phyloP scores from a whole-genome alignment of 2,329 filamentous ascomycete species.

The Zopfia rhizophila region DNA sequence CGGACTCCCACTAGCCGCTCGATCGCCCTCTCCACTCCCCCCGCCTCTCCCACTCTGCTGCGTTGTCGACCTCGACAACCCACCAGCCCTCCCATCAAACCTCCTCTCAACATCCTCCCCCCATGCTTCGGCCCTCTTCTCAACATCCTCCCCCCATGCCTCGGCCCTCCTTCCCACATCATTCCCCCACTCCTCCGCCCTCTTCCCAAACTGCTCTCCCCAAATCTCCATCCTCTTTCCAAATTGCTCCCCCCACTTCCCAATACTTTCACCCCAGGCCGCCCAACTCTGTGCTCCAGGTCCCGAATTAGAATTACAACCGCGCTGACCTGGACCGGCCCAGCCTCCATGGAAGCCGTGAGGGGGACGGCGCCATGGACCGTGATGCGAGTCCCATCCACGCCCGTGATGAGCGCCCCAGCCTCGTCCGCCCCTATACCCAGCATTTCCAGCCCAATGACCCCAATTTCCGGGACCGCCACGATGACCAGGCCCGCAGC shows the following conservation, averaged over 20 bases:
- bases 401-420: background rate
- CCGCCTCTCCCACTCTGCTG: background rate
- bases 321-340: constrained; percentile 8
- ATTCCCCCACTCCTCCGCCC: constrained; percentile 32
- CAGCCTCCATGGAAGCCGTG: background rate
- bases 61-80: background rate
- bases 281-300: constrained; percentile 22
- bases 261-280: constrained; percentile 21
- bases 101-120: constrained; percentile 21
- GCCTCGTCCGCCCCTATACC: background rate
- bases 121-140: constrained; percentile 9
- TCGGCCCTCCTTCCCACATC: constrained; percentile 29
- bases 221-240: constrained; percentile 41
- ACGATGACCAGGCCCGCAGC: constrained; percentile 15
- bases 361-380: background rate
- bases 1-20: constrained; percentile 12
- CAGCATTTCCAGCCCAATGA: background rate
- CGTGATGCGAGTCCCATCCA: background rate
- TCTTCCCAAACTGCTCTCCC: constrained; percentile 42
- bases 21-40: background rate
- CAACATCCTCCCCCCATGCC: constrained; percentile 13
- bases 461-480: constrained; percentile 7
- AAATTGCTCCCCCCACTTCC: constrained; percentile 44
- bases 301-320: constrained; percentile 8
- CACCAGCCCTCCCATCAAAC: constrained; percentile 4